These are phyloP conservation scores for Mycena vulgaris DNA, from an alignment of 768 basidiomycete genomes.

Conservation along the genomic window DNA sequence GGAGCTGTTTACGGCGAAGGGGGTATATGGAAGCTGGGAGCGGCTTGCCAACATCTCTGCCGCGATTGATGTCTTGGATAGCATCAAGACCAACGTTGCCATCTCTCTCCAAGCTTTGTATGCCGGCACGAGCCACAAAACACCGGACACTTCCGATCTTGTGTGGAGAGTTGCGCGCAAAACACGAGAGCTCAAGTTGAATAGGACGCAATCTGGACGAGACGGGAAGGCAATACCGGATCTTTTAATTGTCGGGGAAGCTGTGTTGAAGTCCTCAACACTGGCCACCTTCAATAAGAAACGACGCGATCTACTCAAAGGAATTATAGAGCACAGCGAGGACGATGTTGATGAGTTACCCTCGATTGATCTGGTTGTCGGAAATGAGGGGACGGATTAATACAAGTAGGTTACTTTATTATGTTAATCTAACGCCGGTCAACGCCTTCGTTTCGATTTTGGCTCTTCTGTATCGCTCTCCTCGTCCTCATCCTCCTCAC, in stretches of 20 bases:
- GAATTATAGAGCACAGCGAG: slow-evolving; percentile 4
- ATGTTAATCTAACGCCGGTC: no score
- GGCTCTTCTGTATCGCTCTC: no score
- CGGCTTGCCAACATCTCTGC: slow-evolving; percentile 50
- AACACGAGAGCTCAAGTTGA: slow-evolving; percentile 35
- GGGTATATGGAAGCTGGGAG: slow-evolving; percentile 50
- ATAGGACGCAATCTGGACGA: slow-evolving; percentile 3
- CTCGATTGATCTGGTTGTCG: neutral
- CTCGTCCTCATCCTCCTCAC: no score
- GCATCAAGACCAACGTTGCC: slow-evolving; percentile 45
- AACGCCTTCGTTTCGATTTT: no score
- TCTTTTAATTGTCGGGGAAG: slow-evolving; percentile 32
- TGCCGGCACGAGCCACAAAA: slow-evolving; percentile 45
- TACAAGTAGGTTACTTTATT: no score
- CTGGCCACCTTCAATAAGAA: slow-evolving; percentile 54
- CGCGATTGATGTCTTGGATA: slow-evolving; percentile 41
- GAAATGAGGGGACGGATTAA: no score
- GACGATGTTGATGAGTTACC: slow-evolving; percentile 44
- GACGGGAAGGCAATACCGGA: slow-evolving; percentile 25
- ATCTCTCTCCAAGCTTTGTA: slow-evolving; percentile 40
- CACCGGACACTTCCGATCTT: slow-evolving; percentile 35
- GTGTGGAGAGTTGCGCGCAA: slow-evolving; percentile 44
- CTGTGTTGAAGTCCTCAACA: slow-evolving; percentile 43
- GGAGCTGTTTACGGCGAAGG: slow-evolving; percentile 46
- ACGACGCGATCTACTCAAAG: slow-evolving; percentile 32